Evolutionary conservation across 176 grass and related monocot species (phyloP).

Genomic region (Triticum aestivum): IWGSC_CS_RefSeq_v2.1 NC_057809.1:556294001-556294500

Average conservation of each 20-base stretch:
- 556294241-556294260: constrained; percentile 29
- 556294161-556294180: constrained; percentile 85
- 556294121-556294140: constrained; percentile 45
- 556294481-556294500: neutral
- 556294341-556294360: constrained; percentile 76
- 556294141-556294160: constrained; percentile 48
- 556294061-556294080: constrained; percentile 52
- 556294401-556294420: constrained; percentile 6
- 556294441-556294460: too few species aligned
- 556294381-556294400: constrained; percentile 68
- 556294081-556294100: constrained; percentile 38
- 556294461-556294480: neutral
- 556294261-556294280: constrained; percentile 37
- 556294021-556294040: constrained; percentile 69
- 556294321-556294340: constrained; percentile 69
- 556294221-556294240: constrained; percentile 56
- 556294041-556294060: constrained; percentile 71
- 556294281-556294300: constrained; percentile 67
- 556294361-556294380: constrained; percentile 76
- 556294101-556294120: constrained; percentile 52
- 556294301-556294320: constrained; percentile 57
- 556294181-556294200: constrained; percentile 42
- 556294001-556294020: constrained; percentile 53
- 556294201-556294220: constrained; percentile 67
- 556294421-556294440: constrained; percentile 32